Percentiles rank a stretch among this genome's conserved stretches.
Evolutionary conservation across 257 asterid genomes (phyloP).

Genomic region (Jacaranda mimosifolia): DNA sequence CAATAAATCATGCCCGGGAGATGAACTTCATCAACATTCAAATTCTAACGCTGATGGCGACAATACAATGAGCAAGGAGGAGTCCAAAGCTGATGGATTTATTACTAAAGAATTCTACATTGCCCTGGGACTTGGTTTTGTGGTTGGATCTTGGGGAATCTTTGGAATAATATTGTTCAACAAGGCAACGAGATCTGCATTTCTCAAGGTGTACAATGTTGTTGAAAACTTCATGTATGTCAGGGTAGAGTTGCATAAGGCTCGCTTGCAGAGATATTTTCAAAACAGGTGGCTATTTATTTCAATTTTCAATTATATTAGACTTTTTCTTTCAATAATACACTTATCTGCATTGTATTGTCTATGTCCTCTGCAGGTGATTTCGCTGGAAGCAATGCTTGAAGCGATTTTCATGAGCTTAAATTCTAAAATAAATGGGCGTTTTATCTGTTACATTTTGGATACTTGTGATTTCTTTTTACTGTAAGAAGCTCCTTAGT

Average conservation of each 20-base stretch:
- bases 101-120: slow-evolving; percentile 24
- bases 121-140: slow-evolving; percentile 10
- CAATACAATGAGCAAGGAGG: background rate
- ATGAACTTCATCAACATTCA: slow-evolving; percentile 18
- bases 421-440: too few relatives aligned
- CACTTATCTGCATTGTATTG: background rate
- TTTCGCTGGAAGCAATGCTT: background rate
- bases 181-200: background rate
- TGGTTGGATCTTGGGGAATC: slow-evolving; percentile 34
- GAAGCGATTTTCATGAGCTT: background rate
- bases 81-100: slow-evolving; percentile 22
- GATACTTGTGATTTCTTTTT: too few relatives aligned
- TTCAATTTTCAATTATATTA: background rate
- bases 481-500: too few relatives aligned
- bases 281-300: background rate
- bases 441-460: too few relatives aligned
- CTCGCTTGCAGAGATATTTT: background rate
- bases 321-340: background rate
- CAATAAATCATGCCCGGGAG: slow-evolving; percentile 25
- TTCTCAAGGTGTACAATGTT: background rate
- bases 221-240: background rate
- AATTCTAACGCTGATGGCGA: background rate
- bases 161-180: slow-evolving; percentile 13
- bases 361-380: background rate
- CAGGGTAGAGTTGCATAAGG: background rate